Evolutionary conservation across 148 eudicot species (phyloP).

Genomic region (Rhododendron mucronatum): DNA sequence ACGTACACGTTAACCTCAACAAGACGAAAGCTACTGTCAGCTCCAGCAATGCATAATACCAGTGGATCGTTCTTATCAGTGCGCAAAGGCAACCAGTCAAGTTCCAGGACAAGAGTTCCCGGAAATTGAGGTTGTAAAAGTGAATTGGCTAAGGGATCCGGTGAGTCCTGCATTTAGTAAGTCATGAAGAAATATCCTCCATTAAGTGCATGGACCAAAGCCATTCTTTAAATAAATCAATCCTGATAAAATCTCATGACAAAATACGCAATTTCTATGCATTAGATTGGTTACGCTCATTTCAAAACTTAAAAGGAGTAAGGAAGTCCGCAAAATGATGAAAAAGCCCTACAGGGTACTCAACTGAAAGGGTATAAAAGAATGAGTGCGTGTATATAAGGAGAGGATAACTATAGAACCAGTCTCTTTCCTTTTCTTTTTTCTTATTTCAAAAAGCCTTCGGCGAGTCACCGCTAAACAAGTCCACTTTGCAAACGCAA

Average conservation of each 20-base stretch:
- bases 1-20: constrained; percentile 85
- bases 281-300: neutral
- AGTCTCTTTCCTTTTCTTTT: neutral
- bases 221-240: constrained; percentile 5
- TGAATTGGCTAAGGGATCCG: constrained; percentile 92
- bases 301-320: constrained; percentile 1
- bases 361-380: neutral
- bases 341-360: neutral
- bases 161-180: constrained; percentile 65
- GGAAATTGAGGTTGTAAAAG: constrained; percentile 82
- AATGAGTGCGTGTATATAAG: neutral
- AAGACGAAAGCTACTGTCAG: constrained; percentile 98
- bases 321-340: neutral
- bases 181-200: neutral
- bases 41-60: constrained; percentile 94
- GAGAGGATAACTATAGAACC: neutral
- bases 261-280: neutral
- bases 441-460: neutral
- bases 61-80: constrained; percentile 84
- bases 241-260: neutral
- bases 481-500: neutral
- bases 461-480: neutral
- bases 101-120: constrained; percentile 95
- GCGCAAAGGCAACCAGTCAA: constrained; percentile 93
- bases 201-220: neutral